Evolutionary conservation across 495 filamentous ascomycete species (phyloP).

Genomic region (Penicillium dipodomyicola): DNA sequence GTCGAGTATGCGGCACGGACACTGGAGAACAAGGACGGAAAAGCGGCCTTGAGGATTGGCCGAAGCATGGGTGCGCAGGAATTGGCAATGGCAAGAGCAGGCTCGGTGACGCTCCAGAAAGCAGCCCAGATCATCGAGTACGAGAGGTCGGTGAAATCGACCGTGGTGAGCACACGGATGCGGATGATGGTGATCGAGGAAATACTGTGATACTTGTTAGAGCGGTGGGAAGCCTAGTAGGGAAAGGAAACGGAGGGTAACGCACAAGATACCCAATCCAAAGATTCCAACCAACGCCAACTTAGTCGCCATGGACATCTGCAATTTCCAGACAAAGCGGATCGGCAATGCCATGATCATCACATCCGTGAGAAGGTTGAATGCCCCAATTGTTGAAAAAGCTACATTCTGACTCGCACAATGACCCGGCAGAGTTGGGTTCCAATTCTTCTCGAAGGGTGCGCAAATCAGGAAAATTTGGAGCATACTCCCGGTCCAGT

Average conservation of each 20-base stretch:
- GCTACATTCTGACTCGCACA: constrained; percentile 25
- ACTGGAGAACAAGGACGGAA: constrained; percentile 17
- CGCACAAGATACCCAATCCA: constrained; percentile 23
- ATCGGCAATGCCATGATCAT: constrained; percentile 42
- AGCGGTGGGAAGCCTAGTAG: neutral
- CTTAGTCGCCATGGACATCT: constrained; percentile 27
- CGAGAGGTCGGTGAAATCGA: constrained; percentile 22
- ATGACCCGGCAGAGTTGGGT: constrained; percentile 13
- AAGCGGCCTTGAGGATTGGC: constrained; percentile 19
- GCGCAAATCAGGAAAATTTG: constrained; percentile 34
- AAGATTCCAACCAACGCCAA: constrained; percentile 22
- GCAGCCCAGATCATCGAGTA: constrained; percentile 31
- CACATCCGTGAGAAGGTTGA: constrained; percentile 42
- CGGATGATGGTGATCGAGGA: constrained; percentile 28
- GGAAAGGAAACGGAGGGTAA: neutral
- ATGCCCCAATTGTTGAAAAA: constrained; percentile 28
- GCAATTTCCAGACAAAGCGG: constrained; percentile 39
- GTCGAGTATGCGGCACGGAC: constrained; percentile 17
- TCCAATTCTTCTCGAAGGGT: constrained; percentile 30
- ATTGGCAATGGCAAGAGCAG: constrained; percentile 22
- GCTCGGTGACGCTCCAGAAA: constrained; percentile 28
- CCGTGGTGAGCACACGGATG: constrained; percentile 22
- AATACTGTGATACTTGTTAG: constrained; percentile 13
- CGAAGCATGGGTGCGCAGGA: constrained; percentile 28
- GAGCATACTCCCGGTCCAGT: constrained; percentile 25